phyloP scores from a whole-genome alignment of 805 yeast genomes.

The Cyberlindnera sargentensis region DNA sequence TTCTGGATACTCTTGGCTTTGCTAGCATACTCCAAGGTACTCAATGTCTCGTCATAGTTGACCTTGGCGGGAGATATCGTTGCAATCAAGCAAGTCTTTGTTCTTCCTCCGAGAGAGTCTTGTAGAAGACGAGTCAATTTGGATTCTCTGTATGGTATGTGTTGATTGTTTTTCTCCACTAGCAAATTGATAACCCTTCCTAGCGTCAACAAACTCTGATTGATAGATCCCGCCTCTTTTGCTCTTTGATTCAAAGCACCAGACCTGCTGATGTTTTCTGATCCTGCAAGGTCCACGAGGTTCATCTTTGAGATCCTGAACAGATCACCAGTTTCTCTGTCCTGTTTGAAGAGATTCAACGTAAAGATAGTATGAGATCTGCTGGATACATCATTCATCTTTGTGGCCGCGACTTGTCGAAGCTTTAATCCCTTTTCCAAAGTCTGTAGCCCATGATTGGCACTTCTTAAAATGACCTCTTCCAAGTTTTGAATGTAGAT shows the following conservation, averaged over 20 bases:
- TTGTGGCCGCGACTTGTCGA: constrained; percentile 66
- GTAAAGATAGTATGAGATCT: constrained; percentile 77
- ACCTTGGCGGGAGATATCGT: constrained; percentile 78
- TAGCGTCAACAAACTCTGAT: constrained; percentile 77
- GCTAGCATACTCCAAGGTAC: constrained; percentile 82
- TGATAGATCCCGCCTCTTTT: constrained; percentile 89
- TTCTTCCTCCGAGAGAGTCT: constrained; percentile 81
- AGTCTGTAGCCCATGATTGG: constrained; percentile 48
- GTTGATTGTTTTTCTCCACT: constrained; percentile 52
- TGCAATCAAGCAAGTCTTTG: constrained; percentile 82
- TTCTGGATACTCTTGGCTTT: constrained; percentile 78
- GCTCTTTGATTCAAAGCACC: constrained; percentile 87
- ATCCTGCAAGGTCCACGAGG: constrained; percentile 91
- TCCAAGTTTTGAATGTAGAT: constrained; percentile 59
- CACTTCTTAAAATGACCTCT: constrained; percentile 49
- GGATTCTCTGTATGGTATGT: constrained; percentile 82
- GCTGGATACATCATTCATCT: constrained; percentile 65
- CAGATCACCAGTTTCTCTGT: constrained; percentile 35
- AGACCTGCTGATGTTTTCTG: constrained; percentile 81
- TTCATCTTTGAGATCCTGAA: constrained; percentile 66
- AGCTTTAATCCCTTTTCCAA: constrained; percentile 50
- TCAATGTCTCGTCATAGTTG: constrained; percentile 73
- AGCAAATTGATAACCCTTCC: constrained; percentile 82
- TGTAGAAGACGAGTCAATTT: constrained; percentile 69
- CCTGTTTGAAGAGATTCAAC: constrained; percentile 45